Conservation (phyloP, 2,329 filamentous ascomycete species). For the Neonectria magnoliae region DNA sequence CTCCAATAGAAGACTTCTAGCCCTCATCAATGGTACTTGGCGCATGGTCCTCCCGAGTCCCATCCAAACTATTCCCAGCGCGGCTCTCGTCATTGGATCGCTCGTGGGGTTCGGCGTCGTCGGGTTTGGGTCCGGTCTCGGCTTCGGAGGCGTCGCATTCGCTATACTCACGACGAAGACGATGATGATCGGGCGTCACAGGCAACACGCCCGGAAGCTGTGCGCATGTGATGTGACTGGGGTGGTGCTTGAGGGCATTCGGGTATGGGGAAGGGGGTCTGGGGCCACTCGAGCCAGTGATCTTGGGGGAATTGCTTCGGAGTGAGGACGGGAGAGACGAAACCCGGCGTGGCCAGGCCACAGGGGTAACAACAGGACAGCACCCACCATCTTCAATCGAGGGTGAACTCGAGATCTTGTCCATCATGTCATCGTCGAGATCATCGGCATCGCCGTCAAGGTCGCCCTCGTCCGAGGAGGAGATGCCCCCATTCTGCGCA, state of each 20-base stretch:
- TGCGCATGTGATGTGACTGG: constrained; percentile 35
- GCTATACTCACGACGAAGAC: constrained; percentile 61
- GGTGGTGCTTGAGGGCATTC: constrained; percentile 47
- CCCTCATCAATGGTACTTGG: constrained; percentile 17
- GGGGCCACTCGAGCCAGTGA: constrained; percentile 36
- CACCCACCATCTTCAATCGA: constrained; percentile 99
- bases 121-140: constrained; percentile 45
- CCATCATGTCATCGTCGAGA: constrained; percentile 93
- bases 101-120: constrained; percentile 18
- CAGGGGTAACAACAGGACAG: constrained; percentile 52
- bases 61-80: not conserved
- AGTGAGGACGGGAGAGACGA: constrained; percentile 52
- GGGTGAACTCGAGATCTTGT: constrained; percentile 97
- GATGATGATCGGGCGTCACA: constrained; percentile 50
- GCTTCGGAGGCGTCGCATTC: constrained; percentile 35
- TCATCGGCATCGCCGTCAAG: constrained; percentile 76
- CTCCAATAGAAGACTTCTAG: constrained; percentile 35
- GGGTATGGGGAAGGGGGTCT: constrained; percentile 54
- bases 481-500: constrained; percentile 68
- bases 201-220: constrained; percentile 30
- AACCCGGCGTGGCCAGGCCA: constrained; percentile 55
- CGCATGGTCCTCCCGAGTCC: constrained; percentile 8
- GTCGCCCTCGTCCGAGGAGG: constrained; percentile 68
- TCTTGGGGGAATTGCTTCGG: constrained; percentile 45
- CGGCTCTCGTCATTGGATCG: constrained; percentile 15